Conservation (phyloP, 148 eudicot genomes). For the Heliosperma pusillum region DNA sequence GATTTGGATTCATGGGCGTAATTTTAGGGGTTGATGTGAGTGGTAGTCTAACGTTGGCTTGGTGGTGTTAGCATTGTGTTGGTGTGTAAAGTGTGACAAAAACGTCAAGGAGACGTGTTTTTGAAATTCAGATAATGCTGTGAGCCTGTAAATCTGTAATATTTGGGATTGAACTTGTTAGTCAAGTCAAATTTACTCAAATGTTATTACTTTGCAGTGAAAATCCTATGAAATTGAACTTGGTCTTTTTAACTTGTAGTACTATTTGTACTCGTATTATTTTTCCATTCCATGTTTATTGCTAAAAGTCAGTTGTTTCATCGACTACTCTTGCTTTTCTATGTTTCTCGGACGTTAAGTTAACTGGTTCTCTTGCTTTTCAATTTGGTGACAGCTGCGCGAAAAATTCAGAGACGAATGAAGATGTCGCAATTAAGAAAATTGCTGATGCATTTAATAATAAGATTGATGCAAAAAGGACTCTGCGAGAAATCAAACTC, state of each 20-base stretch:
- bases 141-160: neutral
- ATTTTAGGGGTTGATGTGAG: neutral
- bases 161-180: too few relatives aligned
- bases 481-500: slow-evolving; percentile 87
- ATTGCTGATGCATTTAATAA: slow-evolving; percentile 88
- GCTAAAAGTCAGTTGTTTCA: neutral
- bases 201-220: neutral
- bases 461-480: slow-evolving; percentile 83
- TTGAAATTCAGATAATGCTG: too few relatives aligned
- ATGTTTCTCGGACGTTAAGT: neutral
- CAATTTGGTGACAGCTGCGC: slow-evolving; percentile 58
- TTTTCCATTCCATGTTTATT: neutral
- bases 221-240: neutral
- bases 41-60: neutral
- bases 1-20: neutral
- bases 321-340: neutral
- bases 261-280: neutral
- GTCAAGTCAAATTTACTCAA: too few relatives aligned
- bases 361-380: slow-evolving; percentile 6
- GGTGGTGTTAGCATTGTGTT: neutral
- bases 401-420: slow-evolving; percentile 71
- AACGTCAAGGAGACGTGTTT: neutral
- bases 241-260: neutral
- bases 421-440: slow-evolving; percentile 88
- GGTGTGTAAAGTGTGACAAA: neutral